Evolutionary conservation across 1,139 yeast species (phyloP).

Genomic region (Geotrichum bryndzae): DNA sequence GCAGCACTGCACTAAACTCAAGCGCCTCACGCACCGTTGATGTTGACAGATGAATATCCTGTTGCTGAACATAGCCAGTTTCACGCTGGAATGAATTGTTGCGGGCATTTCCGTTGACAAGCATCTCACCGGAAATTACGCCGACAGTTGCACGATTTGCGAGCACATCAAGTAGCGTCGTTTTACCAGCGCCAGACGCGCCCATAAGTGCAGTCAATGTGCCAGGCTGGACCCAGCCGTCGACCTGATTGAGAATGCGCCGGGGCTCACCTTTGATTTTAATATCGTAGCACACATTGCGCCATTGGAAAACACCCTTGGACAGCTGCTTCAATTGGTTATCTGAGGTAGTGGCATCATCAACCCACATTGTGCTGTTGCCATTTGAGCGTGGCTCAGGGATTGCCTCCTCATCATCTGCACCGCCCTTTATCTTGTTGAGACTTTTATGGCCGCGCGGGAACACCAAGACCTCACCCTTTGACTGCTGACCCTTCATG

Average conservation of each 20-base stretch:
- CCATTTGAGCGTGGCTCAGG: slow-evolving; percentile 28
- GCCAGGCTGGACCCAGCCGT: slow-evolving; percentile 74
- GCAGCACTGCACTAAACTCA: slow-evolving; percentile 60
- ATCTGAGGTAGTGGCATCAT: slow-evolving; percentile 17
- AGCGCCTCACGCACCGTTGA: slow-evolving; percentile 72
- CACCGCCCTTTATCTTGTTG: slow-evolving; percentile 28
- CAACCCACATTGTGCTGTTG: slow-evolving; percentile 6
- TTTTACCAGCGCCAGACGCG: slow-evolving; percentile 79
- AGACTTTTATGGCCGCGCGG: slow-evolving; percentile 32
- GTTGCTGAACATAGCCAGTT: slow-evolving; percentile 75
- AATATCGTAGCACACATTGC: slow-evolving; percentile 61
- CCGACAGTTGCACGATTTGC: slow-evolving; percentile 71
- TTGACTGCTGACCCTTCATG: slow-evolving; percentile 68
- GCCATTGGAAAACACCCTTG: slow-evolving; percentile 63
- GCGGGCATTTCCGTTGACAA: slow-evolving; percentile 60
- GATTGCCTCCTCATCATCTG: slow-evolving; percentile 10
- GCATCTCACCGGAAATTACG: slow-evolving; percentile 62
- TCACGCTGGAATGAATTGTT: slow-evolving; percentile 67
- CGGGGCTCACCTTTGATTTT: slow-evolving; percentile 48
- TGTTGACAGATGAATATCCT: slow-evolving; percentile 61
- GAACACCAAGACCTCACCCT: slow-evolving; percentile 70
- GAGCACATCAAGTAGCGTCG: slow-evolving; percentile 62
- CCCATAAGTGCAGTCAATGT: slow-evolving; percentile 72
- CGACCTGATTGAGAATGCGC: slow-evolving; percentile 55
- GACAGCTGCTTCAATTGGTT: slow-evolving; percentile 13